Percentiles rank a stretch among this genome's conserved stretches.
These are phyloP conservation scores for Ganoderma leucocontextum DNA, from an alignment of 1,284 basidiomycete species.

Conservation along the genomic window DNA sequence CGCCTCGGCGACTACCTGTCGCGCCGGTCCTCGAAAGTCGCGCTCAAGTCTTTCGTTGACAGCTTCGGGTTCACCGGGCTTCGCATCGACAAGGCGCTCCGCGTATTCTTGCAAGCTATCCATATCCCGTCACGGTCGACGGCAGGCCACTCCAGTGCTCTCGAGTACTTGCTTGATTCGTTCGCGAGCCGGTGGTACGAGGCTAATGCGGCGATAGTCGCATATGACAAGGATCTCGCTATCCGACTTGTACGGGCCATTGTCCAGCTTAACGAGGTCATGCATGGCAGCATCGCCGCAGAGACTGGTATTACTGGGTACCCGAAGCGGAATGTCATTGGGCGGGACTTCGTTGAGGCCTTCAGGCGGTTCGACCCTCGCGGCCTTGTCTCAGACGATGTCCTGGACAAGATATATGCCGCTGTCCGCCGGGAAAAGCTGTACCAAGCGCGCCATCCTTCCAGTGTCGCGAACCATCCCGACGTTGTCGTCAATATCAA, in stretches of 20 bases:
- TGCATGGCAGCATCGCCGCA: constrained; percentile 72
- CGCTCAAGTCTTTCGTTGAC: constrained; percentile 87
- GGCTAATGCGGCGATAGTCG: constrained; percentile 81
- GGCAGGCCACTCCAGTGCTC: constrained; percentile 51
- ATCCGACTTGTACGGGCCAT: constrained; percentile 84
- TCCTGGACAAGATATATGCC: constrained; percentile 79
- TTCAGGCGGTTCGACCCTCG: constrained; percentile 81
- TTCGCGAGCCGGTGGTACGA: constrained; percentile 92
- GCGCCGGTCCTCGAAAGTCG: constrained; percentile 71
- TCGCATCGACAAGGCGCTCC: constrained; percentile 88
- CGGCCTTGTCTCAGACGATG: constrained; percentile 73
- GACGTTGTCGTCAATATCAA: constrained; percentile 73
- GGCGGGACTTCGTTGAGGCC: constrained; percentile 80
- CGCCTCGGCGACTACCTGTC: constrained; percentile 87
- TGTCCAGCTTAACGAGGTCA: constrained; percentile 85
- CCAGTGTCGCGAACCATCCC: constrained; percentile 46
- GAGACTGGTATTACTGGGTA: constrained; percentile 70
- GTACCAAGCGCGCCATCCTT: constrained; percentile 69
- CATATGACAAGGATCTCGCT: constrained; percentile 83
- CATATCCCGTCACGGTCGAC: constrained; percentile 67
- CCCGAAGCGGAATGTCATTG: constrained; percentile 69
- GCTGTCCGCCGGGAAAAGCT: constrained; percentile 79
- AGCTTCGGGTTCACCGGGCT: constrained; percentile 86
- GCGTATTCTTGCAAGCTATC: constrained; percentile 87
- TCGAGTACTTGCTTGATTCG: constrained; percentile 81